phyloP scores from a whole-genome alignment of 805 yeast genomes.

The Diddensiella caesifluorescens region DNA sequence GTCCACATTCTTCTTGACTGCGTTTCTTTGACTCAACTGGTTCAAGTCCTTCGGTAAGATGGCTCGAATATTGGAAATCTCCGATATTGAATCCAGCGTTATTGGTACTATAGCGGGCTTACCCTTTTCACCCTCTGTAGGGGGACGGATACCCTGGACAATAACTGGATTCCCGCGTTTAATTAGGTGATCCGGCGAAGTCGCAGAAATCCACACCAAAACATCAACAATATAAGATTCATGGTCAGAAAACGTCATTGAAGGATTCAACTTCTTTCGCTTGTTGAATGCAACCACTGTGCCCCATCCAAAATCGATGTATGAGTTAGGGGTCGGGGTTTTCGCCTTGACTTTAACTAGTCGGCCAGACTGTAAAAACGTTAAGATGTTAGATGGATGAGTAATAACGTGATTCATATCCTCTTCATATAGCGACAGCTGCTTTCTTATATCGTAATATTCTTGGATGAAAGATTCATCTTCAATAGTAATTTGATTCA shows the following conservation, averaged over 20 bases:
- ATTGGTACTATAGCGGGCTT: slow-evolving; percentile 79
- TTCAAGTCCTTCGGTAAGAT: slow-evolving; percentile 70
- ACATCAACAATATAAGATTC: slow-evolving; percentile 87
- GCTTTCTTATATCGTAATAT: slow-evolving; percentile 74
- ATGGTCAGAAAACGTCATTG: slow-evolving; percentile 62
- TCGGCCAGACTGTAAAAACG: slow-evolving; percentile 86
- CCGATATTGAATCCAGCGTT: slow-evolving; percentile 68
- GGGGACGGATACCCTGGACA: slow-evolving; percentile 86
- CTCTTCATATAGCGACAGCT: slow-evolving; percentile 60
- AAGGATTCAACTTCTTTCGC: slow-evolving; percentile 39
- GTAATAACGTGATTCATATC: slow-evolving; percentile 80
- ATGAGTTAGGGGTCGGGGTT: slow-evolving; percentile 13
- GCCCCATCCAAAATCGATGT: slow-evolving; percentile 90
- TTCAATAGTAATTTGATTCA: slow-evolving; percentile 51
- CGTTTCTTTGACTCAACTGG: slow-evolving; percentile 40
- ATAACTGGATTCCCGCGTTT: slow-evolving; percentile 73
- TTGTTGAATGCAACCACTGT: slow-evolving; percentile 73
- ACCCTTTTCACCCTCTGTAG: slow-evolving; percentile 59
- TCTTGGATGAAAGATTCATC: slow-evolving; percentile 73
- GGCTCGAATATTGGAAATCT: slow-evolving; percentile 75
- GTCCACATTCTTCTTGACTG: slow-evolving; percentile 61
- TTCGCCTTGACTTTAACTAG: slow-evolving; percentile 59
- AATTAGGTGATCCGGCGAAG: slow-evolving; percentile 69
- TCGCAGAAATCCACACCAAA: slow-evolving; percentile 66
- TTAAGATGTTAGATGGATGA: slow-evolving; percentile 83